Evolutionary conservation across 495 filamentous ascomycete genomes (phyloP).

Genomic region (Immersiella caudata): DNA sequence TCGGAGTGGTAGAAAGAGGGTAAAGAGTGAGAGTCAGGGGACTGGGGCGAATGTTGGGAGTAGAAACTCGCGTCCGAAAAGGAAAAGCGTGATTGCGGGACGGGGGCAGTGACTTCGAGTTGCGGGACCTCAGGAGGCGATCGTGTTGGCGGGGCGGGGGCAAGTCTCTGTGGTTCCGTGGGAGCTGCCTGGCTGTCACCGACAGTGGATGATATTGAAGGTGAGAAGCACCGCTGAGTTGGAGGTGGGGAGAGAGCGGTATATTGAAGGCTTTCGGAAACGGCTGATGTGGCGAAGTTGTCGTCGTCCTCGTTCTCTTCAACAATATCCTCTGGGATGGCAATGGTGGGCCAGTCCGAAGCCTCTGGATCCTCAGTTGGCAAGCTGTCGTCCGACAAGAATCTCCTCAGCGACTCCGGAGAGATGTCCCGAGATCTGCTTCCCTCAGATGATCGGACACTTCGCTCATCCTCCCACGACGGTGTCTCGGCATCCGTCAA

Average conservation of each 20-base stretch:
- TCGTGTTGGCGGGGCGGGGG: constrained; percentile 19
- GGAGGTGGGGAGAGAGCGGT: constrained; percentile 55
- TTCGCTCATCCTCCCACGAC: constrained; percentile 33
- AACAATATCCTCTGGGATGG: constrained; percentile 56
- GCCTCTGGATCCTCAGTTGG: constrained; percentile 23
- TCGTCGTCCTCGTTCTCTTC: constrained; percentile 59
- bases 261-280: constrained; percentile 45
- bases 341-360: constrained; percentile 31
- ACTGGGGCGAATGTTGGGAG: constrained; percentile 20
- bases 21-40: constrained; percentile 32
- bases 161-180: not conserved
- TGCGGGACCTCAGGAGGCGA: constrained; percentile 22
- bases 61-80: constrained; percentile 23
- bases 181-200: constrained; percentile 13
- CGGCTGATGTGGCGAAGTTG: constrained; percentile 55
- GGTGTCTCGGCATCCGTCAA: constrained; percentile 16
- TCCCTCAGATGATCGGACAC: constrained; percentile 40
- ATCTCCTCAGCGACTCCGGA: constrained; percentile 50
- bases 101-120: not conserved
- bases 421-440: constrained; percentile 51
- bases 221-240: constrained; percentile 40
- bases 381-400: constrained; percentile 44
- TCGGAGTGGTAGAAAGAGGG: constrained; percentile 50
- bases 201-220: constrained; percentile 28
- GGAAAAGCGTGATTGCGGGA: constrained; percentile 17